Evolutionary conservation across 768 basidiomycete species (phyloP).

Genomic region (Psilocybe subaeruginosa): DNA sequence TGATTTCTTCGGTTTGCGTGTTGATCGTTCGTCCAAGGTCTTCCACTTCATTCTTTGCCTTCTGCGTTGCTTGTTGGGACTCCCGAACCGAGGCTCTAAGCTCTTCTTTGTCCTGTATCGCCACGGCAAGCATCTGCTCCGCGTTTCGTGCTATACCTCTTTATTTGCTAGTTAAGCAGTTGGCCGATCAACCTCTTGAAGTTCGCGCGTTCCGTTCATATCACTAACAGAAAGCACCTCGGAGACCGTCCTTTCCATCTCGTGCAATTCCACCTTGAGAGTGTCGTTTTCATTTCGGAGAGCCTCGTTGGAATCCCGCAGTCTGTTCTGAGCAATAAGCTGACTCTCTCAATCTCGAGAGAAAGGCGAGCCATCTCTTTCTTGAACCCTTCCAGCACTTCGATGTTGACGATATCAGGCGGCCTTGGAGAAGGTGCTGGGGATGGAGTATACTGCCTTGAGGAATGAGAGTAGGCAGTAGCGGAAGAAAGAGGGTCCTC

Average conservation of each 20-base stretch:
- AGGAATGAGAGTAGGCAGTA: neutral
- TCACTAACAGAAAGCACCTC: constrained; percentile 28
- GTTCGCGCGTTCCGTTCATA: constrained; percentile 26
- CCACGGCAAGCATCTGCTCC: constrained; percentile 31
- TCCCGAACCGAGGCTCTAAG: constrained; percentile 28
- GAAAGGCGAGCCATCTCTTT: constrained; percentile 30
- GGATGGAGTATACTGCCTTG: constrained; percentile 3
- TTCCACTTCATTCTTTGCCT: constrained; percentile 24
- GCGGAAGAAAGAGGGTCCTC: constrained; percentile 15
- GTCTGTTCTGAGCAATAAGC: constrained; percentile 26
- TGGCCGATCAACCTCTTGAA: constrained; percentile 30
- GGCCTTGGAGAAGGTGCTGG: constrained; percentile 9
- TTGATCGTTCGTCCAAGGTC: constrained; percentile 26
- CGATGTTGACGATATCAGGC: constrained; percentile 18
- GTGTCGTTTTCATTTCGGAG: constrained; percentile 28
- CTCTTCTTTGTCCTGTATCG: constrained; percentile 29
- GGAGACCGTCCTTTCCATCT: constrained; percentile 33
- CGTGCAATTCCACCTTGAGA: constrained; percentile 27
- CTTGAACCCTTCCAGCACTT: constrained; percentile 27
- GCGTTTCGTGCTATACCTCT: constrained; percentile 31
- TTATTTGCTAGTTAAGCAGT: constrained; percentile 24
- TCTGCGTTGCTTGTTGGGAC: constrained; percentile 24
- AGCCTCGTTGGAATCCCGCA: constrained; percentile 25
- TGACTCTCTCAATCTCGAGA: constrained; percentile 30
- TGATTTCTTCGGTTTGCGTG: constrained; percentile 30